Conservation (phyloP, 306 rosid genomes). For the Cicer cuneatum region DNA sequence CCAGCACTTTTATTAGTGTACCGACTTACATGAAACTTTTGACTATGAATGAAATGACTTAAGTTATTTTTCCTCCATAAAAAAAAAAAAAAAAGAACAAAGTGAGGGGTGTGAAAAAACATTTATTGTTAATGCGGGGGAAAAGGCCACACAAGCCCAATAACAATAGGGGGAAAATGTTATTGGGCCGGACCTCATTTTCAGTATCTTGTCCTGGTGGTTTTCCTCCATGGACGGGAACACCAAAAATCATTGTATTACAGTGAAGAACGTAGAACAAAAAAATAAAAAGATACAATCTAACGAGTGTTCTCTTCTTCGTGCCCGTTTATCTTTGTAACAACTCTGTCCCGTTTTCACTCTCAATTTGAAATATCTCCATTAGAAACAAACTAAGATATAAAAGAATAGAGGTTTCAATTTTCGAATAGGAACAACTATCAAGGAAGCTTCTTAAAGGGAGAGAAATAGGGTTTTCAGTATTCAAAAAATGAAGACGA, state of each 20-base stretch:
- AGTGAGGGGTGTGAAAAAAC: too few species aligned
- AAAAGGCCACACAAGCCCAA: too few species aligned
- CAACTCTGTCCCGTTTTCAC: not conserved
- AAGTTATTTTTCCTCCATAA: too few species aligned
- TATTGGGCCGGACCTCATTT: not conserved
- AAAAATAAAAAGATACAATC: not conserved
- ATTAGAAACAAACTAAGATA: not conserved
- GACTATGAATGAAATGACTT: too few species aligned
- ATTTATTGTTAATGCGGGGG: too few species aligned
- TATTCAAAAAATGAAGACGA: constrained; percentile 77
- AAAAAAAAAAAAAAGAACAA: too few species aligned
- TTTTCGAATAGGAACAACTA: constrained; percentile 17
- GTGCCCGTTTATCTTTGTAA: not conserved
- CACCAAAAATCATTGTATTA: not conserved
- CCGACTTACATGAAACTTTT: too few species aligned
- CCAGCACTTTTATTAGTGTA: too few species aligned
- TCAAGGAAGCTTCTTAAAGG: constrained; percentile 22
- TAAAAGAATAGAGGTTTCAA: not conserved
- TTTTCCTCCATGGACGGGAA: not conserved
- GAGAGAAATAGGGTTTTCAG: constrained; percentile 30
- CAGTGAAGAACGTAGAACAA: not conserved
- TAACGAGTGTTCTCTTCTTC: constrained; percentile 2
- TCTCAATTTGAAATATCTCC: constrained; percentile 28
- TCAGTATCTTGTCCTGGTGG: not conserved
- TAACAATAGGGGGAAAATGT: not conserved